Base-by-base conservation (phyloP, 164 flowering plant species). In the Annona cherimola region DNA sequence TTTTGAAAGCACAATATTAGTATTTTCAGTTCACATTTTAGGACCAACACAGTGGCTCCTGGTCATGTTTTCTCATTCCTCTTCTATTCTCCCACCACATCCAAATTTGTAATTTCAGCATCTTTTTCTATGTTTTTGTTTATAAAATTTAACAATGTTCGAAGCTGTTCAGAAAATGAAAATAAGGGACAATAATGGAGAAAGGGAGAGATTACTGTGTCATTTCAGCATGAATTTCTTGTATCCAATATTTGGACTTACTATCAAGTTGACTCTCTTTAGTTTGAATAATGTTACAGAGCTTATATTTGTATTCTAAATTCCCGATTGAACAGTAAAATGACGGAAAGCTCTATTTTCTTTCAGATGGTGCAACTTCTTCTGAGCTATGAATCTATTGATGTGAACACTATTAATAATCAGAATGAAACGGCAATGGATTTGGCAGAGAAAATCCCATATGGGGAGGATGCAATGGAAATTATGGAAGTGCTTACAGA, bases 361-460 rank as follows among this genome's bases (percentile, higher is more conserved):
- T 63, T 81, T 62, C 96, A 95, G 99, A 87, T 86, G 68, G 79
- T 91, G 69, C 67, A 68, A 82, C 81, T 86, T 63, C 80, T 91
- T 76, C 82, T 95, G 66, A 80, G 77, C 50, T 87, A 79, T 61
- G 71, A 81, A 67, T 82, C 92, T 20, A 45, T 89, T 19, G 89
- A 90, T 12, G 88, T 95, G 76, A 95, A 95, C 73, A 88, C 85
- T 71, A 81, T 93, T 20, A 93, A 95, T 77, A 83, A 81, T 73
- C 88, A 88, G 66, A 79, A 77, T 3, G 97, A 94, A 84, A 91
- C 99, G 16, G 93, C 98, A 39, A 83, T 93, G 96, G 99, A 95
- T 79, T 82, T 95, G 77, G 96, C 93, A 0, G 93, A 91, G 62
- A 91, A 87, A 76, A 92, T 93, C 57, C 90, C 71, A 62, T 95